Evolutionary conservation across 169 alveolate species (phyloP).

Genomic region (Perkinsus olseni): DNA sequence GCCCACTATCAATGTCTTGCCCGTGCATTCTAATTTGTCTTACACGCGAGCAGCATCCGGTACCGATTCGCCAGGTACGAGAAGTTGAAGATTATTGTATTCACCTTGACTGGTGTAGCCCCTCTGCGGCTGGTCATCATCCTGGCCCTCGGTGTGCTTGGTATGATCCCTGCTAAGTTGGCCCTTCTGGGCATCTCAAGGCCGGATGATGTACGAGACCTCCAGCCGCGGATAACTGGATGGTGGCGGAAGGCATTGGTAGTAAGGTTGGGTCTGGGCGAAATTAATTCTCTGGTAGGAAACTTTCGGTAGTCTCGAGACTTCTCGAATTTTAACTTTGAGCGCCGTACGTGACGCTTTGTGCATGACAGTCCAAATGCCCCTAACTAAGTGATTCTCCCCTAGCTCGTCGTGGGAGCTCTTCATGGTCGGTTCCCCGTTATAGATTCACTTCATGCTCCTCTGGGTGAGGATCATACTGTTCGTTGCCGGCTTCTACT

Average conservation of each 20-base stretch:
- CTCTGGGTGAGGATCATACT: neutral
- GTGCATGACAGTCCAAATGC: too few relatives aligned
- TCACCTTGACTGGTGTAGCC: neutral
- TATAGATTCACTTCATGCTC: neutral
- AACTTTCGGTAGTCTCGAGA: neutral
- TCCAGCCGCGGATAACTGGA: neutral
- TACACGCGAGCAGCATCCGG: too few relatives aligned
- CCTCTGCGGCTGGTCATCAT: neutral
- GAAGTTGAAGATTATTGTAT: neutral
- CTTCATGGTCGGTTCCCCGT: too few relatives aligned
- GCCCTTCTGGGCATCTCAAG: neutral
- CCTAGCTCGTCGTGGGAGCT: too few relatives aligned
- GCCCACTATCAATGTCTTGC: too few relatives aligned
- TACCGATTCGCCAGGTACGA: neutral
- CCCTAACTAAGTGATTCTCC: too few relatives aligned
- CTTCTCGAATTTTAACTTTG: too few relatives aligned
- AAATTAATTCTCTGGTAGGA: neutral
- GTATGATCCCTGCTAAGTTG: neutral
- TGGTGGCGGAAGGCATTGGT: neutral
- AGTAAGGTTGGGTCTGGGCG: neutral
- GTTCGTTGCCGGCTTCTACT: neutral
- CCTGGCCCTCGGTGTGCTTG: neutral
- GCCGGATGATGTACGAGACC: neutral
- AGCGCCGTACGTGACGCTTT: too few relatives aligned
- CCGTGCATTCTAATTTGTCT: too few relatives aligned